Percentiles rank a stretch among this genome's conserved stretches.
Evolutionary conservation across 495 filamentous ascomycete genomes (phyloP).

Genomic region (Neurospora sp.): DNA sequence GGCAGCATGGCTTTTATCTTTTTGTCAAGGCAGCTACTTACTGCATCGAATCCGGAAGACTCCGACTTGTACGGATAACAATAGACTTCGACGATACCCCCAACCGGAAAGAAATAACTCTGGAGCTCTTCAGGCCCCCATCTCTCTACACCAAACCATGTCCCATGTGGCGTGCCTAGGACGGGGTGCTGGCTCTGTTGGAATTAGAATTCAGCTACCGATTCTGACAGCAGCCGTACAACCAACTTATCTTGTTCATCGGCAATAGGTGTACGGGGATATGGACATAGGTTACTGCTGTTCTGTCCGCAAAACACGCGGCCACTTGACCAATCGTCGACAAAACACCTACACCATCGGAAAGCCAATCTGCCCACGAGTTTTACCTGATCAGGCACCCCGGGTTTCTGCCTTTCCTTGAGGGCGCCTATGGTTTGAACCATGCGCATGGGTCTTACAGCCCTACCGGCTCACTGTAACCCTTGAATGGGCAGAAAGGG

Average conservation of each 20-base stretch:
- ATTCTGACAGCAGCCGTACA: background rate
- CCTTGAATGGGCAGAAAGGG: background rate
- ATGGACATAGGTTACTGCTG: background rate
- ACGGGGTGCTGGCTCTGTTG: background rate
- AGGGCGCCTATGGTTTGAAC: background rate
- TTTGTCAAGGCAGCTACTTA: background rate
- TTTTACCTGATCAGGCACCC: background rate
- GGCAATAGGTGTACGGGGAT: background rate
- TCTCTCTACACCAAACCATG: background rate
- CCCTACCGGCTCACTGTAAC: background rate
- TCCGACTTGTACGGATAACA: background rate
- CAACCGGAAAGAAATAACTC: background rate
- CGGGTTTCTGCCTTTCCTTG: background rate
- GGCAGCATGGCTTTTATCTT: background rate
- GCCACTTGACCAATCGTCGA: background rate
- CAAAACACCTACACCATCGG: background rate
- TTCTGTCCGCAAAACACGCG: background rate
- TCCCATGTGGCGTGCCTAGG: background rate
- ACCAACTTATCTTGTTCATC: background rate
- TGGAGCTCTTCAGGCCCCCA: background rate
- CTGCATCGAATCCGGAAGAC: background rate
- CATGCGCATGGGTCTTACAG: background rate
- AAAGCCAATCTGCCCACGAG: background rate
- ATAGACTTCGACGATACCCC: no score
- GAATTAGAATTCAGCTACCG: background rate